phyloP scores from a whole-genome alignment of 306 rosid genomes.

The Inga laurina region DNA sequence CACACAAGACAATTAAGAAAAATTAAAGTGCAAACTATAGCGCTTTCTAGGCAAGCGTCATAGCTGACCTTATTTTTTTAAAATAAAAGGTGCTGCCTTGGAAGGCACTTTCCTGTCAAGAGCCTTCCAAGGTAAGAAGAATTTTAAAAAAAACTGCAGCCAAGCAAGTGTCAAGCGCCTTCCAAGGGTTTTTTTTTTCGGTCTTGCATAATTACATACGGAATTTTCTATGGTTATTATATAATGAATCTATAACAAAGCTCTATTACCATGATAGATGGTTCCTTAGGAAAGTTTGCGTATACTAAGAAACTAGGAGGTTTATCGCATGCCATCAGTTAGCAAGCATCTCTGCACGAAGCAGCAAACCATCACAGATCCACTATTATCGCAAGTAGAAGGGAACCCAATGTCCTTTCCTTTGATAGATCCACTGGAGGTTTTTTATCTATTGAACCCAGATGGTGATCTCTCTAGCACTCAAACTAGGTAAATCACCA shows the following conservation, averaged over 20 bases:
- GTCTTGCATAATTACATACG: background rate
- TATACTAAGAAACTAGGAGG: conserved; percentile 77
- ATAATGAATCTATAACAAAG: conserved; percentile 17
- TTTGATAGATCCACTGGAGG: conserved; percentile 82
- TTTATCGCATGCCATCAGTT: conserved; percentile 95
- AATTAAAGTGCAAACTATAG: too few species aligned
- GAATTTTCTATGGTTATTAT: background rate
- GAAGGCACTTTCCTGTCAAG: too few species aligned
- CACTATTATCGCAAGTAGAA: conserved; percentile 30
- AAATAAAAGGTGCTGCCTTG: too few species aligned
- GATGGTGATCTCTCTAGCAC: conserved; percentile 78
- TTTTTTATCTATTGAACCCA: conserved; percentile 85
- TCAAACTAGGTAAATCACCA: conserved; percentile 31
- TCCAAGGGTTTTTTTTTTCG: too few species aligned
- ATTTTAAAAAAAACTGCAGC: too few species aligned
- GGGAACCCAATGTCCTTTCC: conserved; percentile 52
- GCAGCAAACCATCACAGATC: conserved; percentile 40
- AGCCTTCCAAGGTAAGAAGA: too few species aligned
- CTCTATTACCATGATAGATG: conserved; percentile 61
- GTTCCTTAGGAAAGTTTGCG: conserved; percentile 98
- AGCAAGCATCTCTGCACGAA: conserved; percentile 67
- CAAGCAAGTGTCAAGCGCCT: too few species aligned
- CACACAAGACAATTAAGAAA: too few species aligned
- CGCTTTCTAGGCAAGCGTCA: too few species aligned
- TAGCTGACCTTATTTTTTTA: too few species aligned